A percentile compares a stretch with the other conserved stretches of the same genome.
Conservation (phyloP, 2,329 filamentous ascomycete genomes). For the Ascosphaera pollenicola region DNA sequence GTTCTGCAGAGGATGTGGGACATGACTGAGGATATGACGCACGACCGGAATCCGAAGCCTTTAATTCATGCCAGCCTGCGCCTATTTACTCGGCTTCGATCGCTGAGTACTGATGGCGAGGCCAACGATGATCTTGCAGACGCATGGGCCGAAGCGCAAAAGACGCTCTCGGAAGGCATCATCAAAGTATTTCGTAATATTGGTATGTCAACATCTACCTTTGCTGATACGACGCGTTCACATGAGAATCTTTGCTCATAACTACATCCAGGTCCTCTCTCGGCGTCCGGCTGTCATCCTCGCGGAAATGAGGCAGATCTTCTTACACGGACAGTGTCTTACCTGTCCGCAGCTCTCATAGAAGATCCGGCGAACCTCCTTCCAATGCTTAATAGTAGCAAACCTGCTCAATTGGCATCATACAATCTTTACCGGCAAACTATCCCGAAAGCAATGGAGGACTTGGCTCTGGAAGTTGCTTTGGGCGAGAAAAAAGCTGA, state of each 20-base stretch:
- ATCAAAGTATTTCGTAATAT: constrained; percentile 19
- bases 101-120: constrained; percentile 32
- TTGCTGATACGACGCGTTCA: no score
- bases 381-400: constrained; percentile 50
- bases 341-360: constrained; percentile 38
- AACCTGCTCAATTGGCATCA: constrained; percentile 54
- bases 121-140: constrained; percentile 75
- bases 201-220: constrained; percentile 11
- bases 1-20: constrained; percentile 37
- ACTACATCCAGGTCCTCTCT: constrained; percentile 20
- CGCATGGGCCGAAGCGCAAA: constrained; percentile 39
- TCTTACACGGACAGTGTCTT: constrained; percentile 45
- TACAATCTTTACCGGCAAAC: constrained; percentile 60
- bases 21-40: constrained; percentile 20
- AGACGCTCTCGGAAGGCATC: constrained; percentile 34
- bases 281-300: constrained; percentile 39
- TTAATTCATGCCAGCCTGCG: constrained; percentile 51
- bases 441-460: constrained; percentile 58
- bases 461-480: constrained; percentile 56
- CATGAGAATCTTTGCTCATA: constrained; percentile 1
- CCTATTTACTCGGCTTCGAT: constrained; percentile 41
- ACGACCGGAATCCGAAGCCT: constrained; percentile 30
- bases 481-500: constrained; percentile 17
- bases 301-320: constrained; percentile 55
- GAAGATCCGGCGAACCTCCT: constrained; percentile 49